Evolutionary conservation across 768 basidiomycete species (phyloP), one percentile per base, ranked within the genome.

Genomic region (Pholiota conissans): DNA sequence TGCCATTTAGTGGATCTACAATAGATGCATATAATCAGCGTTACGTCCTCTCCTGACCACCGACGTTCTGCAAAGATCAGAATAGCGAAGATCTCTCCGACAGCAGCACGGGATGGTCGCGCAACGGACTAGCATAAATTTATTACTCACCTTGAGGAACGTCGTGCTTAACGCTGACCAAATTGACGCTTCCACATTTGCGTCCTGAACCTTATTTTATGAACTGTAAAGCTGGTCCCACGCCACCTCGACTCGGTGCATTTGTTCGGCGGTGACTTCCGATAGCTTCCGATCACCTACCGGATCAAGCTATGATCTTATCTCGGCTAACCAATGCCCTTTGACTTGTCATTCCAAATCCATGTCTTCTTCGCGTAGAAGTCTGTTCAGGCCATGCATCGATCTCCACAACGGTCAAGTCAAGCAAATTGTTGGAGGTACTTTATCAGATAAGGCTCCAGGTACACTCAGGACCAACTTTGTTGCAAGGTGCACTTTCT

Each of bases 391-490:
- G 55, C 97, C 97, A 18, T 99, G 97, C 70, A 98, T 99, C 65
- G 97, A 99, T 73, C 83, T 99, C 14, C 97, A 99, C 74, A 83
- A 88, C 58, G 97, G 97, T 5, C 81, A 93, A 65, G 97, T 99
- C 57, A 98, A 98, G 74, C 97, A 99, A 74, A 98, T 99, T 54
- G 92, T 99, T 13, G 97, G 97, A 40, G 93, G 95, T 3, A 95
- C 94, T 3, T 80, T 99, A 28, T 91, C 90, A 18, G 89, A 93
- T 50, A 64, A 71, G 22, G 69, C 82, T 30, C 83, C 89, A 6
- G 74, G 78, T 22, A 69, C 68, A 37, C 78, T 97, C 62, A 84
- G 82, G 71, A 95, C 93, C 20, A 98, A 99, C 71, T 98, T 95
- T 67, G 85, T 97, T 40, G 85, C 95, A 59, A 91, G 84, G 95